These are phyloP conservation scores for Parasitella parasitica DNA, from an alignment of 371 early-diverging fungal species.

Conservation along the genomic window DNA sequence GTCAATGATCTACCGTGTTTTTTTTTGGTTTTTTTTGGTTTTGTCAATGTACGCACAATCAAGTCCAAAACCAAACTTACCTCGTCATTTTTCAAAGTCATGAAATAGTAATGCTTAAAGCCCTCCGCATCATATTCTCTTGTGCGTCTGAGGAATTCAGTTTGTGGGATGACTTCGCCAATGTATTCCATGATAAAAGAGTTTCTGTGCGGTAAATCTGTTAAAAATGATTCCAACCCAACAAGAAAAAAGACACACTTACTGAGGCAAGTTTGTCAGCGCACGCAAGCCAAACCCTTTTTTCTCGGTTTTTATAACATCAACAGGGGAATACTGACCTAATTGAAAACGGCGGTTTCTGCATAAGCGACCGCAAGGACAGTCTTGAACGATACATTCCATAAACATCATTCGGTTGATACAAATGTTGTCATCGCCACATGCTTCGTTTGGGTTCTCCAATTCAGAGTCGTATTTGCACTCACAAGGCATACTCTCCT, in stretches of 20 bases:
- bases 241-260: too few relatives aligned
- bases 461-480: constrained; percentile 71
- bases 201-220: constrained; percentile 23
- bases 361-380: constrained; percentile 89
- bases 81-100: constrained; percentile 90
- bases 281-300: constrained; percentile 94
- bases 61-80: constrained; percentile 40
- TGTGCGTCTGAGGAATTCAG: constrained; percentile 80
- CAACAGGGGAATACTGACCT: constrained; percentile 80
- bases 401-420: constrained; percentile 92
- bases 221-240: too few relatives aligned
- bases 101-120: constrained; percentile 94
- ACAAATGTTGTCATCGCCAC: constrained; percentile 86
- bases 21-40: too few relatives aligned
- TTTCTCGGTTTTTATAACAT: constrained; percentile 82
- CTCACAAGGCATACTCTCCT: constrained; percentile 78
- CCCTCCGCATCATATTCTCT: constrained; percentile 78
- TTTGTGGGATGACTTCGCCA: constrained; percentile 88
- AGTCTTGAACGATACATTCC: constrained; percentile 88
- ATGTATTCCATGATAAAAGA: constrained; percentile 96
- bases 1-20: constrained; percentile 93
- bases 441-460: constrained; percentile 61
- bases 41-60: not conserved
- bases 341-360: constrained; percentile 89
- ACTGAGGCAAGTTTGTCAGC: constrained; percentile 62